These are phyloP conservation scores for Vaccinium vitisidaea DNA, from an alignment of 148 eudicot species.

Conservation along the genomic window DNA sequence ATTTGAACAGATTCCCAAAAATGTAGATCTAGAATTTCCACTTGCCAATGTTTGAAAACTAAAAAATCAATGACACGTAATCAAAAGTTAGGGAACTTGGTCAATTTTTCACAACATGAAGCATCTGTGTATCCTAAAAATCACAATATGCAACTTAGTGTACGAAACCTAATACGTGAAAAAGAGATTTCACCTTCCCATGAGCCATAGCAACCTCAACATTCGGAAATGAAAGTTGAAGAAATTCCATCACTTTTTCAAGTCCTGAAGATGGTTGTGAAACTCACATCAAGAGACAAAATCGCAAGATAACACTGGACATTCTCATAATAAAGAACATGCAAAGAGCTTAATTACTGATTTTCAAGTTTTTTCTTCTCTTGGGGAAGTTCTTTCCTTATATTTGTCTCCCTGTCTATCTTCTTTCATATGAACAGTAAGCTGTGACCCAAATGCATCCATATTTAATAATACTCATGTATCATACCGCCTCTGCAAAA, in stretches of 20 bases:
- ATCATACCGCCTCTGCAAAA: background rate
- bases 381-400: background rate
- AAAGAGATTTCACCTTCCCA: slow-evolving; percentile 62
- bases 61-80: background rate
- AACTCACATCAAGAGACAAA: slow-evolving; percentile 12
- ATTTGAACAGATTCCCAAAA: background rate
- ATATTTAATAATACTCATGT: background rate
- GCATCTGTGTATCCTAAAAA: background rate
- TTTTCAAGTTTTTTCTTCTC: background rate
- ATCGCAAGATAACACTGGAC: background rate
- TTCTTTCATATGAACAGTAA: background rate
- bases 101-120: slow-evolving; percentile 10
- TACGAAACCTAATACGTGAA: background rate
- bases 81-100: background rate
- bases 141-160: background rate
- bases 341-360: background rate
- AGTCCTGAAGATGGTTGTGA: slow-evolving; percentile 55
- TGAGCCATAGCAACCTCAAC: slow-evolving; percentile 91
- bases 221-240: slow-evolving; percentile 64
- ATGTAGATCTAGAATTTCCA: background rate
- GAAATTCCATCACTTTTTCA: slow-evolving; percentile 72
- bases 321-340: background rate
- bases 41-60: background rate
- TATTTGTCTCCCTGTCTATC: background rate
- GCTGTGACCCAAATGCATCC: background rate